Percentiles rank a stretch among this genome's conserved stretches.
Conservation (phyloP, 441 rosid species). For the Brassica hybrid region DNA sequence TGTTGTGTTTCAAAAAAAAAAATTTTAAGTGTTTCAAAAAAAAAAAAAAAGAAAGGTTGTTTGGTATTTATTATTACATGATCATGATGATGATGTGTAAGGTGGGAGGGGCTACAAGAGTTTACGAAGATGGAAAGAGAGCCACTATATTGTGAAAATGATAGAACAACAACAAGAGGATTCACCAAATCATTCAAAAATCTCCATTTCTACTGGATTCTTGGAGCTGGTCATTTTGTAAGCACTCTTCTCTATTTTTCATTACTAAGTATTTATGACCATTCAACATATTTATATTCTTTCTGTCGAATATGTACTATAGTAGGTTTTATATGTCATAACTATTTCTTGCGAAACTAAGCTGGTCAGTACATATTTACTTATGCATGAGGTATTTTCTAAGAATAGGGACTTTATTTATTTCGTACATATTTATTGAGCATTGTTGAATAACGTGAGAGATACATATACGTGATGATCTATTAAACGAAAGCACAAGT, state of each 20-base stretch:
- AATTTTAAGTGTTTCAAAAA: too few species aligned
- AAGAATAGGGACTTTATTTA: background rate
- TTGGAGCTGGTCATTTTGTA: constrained; percentile 96
- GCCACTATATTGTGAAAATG: constrained; percentile 59
- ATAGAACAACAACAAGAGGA: constrained; percentile 61
- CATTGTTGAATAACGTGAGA: constrained; percentile 30
- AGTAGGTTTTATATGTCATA: background rate
- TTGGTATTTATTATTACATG: constrained; percentile 6
- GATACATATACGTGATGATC: constrained; percentile 29
- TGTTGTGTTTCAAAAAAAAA: too few species aligned
- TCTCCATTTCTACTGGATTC: constrained; percentile 88
- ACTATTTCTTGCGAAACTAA: constrained; percentile 4
- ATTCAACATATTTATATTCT: background rate
- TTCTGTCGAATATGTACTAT: background rate
- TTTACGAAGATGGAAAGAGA: constrained; percentile 54
- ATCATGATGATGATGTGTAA: constrained; percentile 39
- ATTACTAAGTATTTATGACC: background rate
- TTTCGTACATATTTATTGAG: constrained; percentile 22
- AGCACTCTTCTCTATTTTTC: constrained; percentile 42
- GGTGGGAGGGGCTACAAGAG: constrained; percentile 74
- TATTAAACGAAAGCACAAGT: constrained; percentile 36
- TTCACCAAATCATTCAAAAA: constrained; percentile 77
- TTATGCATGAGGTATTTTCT: background rate
- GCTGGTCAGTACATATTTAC: background rate
- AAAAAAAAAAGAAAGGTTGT: constrained; percentile 10